Evolutionary conservation across 1,284 basidiomycete genomes (phyloP), one percentile per base, ranked within the genome.

Genomic region (Leccinum pachyderme): DNA sequence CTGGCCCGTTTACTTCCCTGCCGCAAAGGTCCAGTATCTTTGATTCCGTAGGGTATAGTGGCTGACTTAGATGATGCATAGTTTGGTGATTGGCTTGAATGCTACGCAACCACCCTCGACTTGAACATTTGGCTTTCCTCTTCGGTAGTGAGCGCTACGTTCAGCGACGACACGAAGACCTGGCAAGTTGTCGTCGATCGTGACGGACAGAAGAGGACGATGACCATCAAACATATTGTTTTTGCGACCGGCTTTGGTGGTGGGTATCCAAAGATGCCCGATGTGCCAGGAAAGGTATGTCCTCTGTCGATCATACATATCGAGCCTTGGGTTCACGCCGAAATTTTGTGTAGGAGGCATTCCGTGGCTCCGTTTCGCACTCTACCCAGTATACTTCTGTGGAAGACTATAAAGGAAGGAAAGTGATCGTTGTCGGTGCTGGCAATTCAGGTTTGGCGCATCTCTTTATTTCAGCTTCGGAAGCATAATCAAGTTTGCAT

Each of bases 31-130:
- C 9, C 35, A 37, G n/a, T 3, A 63, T 8, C 33, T n/a, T 54
- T 5, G 25, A 13, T 46, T 12, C 0, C 24, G 7, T 29, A 39
- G 18, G 18, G 12, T 12, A 39, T 22, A 12, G 7, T 29, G 18
- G 18, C 24, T n/a, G 18, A 39, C 18, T 49, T 58, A 50, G 25
- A 64, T 47, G 31, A 4, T 48, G 8, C 15, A n/a, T 13, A 75
- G 76, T 68, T 86, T 27, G 83, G 77, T 4, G 78, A 82, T 59
- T 86, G 81, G 80, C 73, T 86, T 13, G 83, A 85, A 61, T 70
- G 67, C 35, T 85, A 83, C 56, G 80, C 78, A 1, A 71, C 75
- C 9, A 65, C 73, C 7, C 70, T 84, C 61, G 83, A 86, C 58
- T 69, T 84, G 24, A 78, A 83, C 63, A 72, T 81, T 43, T 86